Base-by-base conservation (phyloP, 371 early-diverging fungal genomes). In the Mortierella sp. region DNA sequence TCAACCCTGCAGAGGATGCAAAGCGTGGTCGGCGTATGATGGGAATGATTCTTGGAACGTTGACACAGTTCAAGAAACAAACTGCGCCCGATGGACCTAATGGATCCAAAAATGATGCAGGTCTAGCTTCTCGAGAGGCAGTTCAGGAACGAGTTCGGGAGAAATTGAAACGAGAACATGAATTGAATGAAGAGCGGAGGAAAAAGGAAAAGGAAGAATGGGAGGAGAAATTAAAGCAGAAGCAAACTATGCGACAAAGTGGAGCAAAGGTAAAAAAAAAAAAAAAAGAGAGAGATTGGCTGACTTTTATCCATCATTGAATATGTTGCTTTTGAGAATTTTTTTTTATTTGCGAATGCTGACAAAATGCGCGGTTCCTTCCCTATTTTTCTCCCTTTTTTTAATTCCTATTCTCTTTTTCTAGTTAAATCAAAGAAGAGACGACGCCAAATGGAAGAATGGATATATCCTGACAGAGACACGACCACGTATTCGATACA, bases 1-100 rank as follows among this genome's bases (percentile, higher is more conserved):
- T 47, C 29, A 70, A 76, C 32, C 77, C 68, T 7, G 68, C 35
- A 31, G 79, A 78, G 31, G 79, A 78, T 54, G 47, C 70, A 9
- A 64, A 66, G 32, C 79, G 79, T 43, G 71, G 71, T 12, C 57
- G 68, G 22, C 71, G 80, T 9, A 80, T 80, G 75, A 80, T 80
- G 80, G 80, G 80, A 6, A 70, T 80, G 80, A 70, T 80, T 29
- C 51, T 80, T 7, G 80, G 80, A 26, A 80, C 80, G 6, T 51
- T 80, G 23, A 57, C 70, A 0, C 75, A 75, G 49, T 74, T 74
- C 64, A 80, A 80, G 59, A 64, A 63, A 17, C 67, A 67, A 26
- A 42, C 47, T 22, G 37, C 35, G 19, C 19, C 47, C 15, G 28
- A 32, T 7, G 34, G 10, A 1, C 17, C 51, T 17, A 23, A 55